Evolutionary conservation across 2,329 filamentous ascomycete species (phyloP), one percentile per base, ranked within the genome.

Genomic region (Hymenoscyphus fructigenus): DNA sequence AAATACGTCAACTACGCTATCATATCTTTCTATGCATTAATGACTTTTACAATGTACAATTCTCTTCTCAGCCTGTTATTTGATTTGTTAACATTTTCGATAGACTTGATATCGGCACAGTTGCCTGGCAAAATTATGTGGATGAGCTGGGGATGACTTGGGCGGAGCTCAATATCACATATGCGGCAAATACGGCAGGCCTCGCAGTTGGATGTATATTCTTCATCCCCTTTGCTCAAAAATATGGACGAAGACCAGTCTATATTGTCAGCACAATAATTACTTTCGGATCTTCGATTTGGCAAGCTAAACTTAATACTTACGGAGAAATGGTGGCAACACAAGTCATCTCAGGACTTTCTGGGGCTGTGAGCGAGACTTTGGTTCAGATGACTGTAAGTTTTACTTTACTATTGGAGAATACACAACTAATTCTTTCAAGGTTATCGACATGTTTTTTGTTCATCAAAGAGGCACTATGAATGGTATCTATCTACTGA

Each of bases 401-500:
- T 57, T 29, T 55, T 23, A 55, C 26, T 50, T 28, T 56, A 1
- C 20, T 10, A 4, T 9, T 38, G 7, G 1, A 36, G 5, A 12
- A 20, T 15, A 9, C 12, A 14, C 3, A 34, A 41, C 32, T 59
- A 23, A 59, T 32, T 26, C 10, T 38, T 36, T 20, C n/a, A 26
- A 62, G 55, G 77, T 83, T 12, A 77, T 78, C 12, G 81, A 83
- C 67, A 61, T 84, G 55, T 83, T 79, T 71, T 83, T 83, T 64
- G 76, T 83, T 3, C 81, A 83, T 60, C 75, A 83, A 61, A 76
- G 79, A 23, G 81, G 78, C 0, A 71, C 75, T 1, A 80, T 81
- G 78, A 85, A 84, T 65, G 75, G 75, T 82, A 12, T 85, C 81
- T 65, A 72, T 80, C 63, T 79, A 75, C 28, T 59, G 12, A 59